Conservation (phyloP, 169 alveolate genomes). For the Cryptosporidium bovis region DNA sequence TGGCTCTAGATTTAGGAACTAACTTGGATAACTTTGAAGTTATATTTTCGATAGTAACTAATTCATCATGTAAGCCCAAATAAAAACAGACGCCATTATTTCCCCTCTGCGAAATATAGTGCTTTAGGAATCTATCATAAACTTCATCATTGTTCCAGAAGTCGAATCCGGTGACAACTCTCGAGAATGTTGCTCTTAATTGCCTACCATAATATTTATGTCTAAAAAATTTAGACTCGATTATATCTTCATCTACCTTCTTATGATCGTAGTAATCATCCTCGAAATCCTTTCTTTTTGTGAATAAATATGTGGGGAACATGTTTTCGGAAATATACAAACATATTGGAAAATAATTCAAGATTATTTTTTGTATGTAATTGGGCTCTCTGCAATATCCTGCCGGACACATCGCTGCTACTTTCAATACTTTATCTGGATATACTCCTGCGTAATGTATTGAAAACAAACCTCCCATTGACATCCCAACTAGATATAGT, state of each 20-base stretch:
- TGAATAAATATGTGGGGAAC: constrained; percentile 25
- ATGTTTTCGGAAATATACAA: background rate
- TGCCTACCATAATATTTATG: constrained; percentile 57
- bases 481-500: constrained; percentile 43
- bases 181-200: constrained; percentile 36
- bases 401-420: constrained; percentile 65
- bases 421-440: constrained; percentile 58
- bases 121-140: constrained; percentile 4
- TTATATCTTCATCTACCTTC: constrained; percentile 10
- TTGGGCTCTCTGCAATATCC: constrained; percentile 41
- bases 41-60: constrained; percentile 11
- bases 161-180: constrained; percentile 62
- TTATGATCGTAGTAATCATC: constrained; percentile 43
- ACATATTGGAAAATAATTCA: constrained; percentile 22
- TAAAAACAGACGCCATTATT: constrained; percentile 44
- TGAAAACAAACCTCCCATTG: constrained; percentile 60
- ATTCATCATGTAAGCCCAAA: constrained; percentile 62
- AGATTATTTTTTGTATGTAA: background rate
- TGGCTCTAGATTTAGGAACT: constrained; percentile 38
- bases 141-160: constrained; percentile 52
- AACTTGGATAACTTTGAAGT: constrained; percentile 14
- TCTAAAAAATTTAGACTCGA: constrained; percentile 36
- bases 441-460: constrained; percentile 26
- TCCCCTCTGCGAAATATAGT: constrained; percentile 39
- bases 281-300: background rate